Conservation (phyloP, 2,329 filamentous ascomycete genomes). For the Pseudocercospora fijiensis region DNA sequence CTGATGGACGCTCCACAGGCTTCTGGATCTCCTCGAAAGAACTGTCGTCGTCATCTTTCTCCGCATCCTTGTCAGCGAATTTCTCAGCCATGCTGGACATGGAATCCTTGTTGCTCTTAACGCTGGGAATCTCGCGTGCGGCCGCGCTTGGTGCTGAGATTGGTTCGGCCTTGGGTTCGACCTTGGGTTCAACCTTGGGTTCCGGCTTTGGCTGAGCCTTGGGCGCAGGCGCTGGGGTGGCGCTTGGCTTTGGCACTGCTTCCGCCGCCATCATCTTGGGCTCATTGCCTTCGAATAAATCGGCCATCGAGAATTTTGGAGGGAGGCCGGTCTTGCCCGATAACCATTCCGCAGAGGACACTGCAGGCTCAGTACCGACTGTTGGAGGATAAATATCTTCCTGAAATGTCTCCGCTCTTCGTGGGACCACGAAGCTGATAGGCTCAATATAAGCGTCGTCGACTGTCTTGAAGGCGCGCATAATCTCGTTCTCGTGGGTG, state of each 20-base stretch:
- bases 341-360: constrained; percentile 81
- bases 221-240: constrained; percentile 38
- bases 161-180: constrained; percentile 52
- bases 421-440: constrained; percentile 94
- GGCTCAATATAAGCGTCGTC: constrained; percentile 94
- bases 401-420: constrained; percentile 91
- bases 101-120: constrained; percentile 82
- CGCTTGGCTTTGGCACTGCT: constrained; percentile 55
- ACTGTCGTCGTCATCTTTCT: constrained; percentile 64
- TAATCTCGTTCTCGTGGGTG: constrained; percentile 92
- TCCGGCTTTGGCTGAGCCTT: constrained; percentile 44
- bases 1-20: constrained; percentile 62
- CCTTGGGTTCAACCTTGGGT: constrained; percentile 49
- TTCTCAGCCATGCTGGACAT: constrained; percentile 83
- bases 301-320: constrained; percentile 90
- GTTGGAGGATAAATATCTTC: constrained; percentile 94
- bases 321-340: constrained; percentile 75
- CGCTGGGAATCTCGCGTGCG: constrained; percentile 57
- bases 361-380: constrained; percentile 73
- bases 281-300: constrained; percentile 79
- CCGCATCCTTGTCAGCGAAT: constrained; percentile 71
- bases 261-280: constrained; percentile 73
- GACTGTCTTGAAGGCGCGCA: constrained; percentile 95
- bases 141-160: constrained; percentile 42
- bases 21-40: constrained; percentile 85